phyloP scores from a whole-genome alignment of 2,329 filamentous ascomycete genomes.

The Fusarium caatingaense region DNA sequence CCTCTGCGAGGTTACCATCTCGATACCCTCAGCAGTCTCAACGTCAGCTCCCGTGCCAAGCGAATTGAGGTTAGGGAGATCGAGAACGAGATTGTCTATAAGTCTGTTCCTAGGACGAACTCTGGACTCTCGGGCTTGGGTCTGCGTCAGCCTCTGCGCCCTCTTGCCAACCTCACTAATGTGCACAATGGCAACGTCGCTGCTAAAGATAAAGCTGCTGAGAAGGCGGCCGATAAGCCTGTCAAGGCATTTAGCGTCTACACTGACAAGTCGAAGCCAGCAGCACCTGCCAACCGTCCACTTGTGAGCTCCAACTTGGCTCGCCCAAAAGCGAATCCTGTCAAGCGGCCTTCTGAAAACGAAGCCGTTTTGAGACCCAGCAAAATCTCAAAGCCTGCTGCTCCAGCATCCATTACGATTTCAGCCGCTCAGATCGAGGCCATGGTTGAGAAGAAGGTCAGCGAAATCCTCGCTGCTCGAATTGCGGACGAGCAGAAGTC shows the following conservation, averaged over 20 bases:
- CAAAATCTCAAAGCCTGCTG: slow-evolving; percentile 54
- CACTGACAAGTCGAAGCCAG: slow-evolving; percentile 73
- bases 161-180: slow-evolving; percentile 80
- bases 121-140: slow-evolving; percentile 52
- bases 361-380: slow-evolving; percentile 57
- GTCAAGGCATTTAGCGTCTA: slow-evolving; percentile 89
- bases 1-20: slow-evolving; percentile 93
- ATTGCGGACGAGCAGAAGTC: slow-evolving; percentile 59
- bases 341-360: slow-evolving; percentile 59
- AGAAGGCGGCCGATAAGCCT: slow-evolving; percentile 67
- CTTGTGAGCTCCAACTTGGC: slow-evolving; percentile 51
- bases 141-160: slow-evolving; percentile 80
- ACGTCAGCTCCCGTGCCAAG: slow-evolving; percentile 94
- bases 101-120: slow-evolving; percentile 72
- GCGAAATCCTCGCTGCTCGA: slow-evolving; percentile 86
- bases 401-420: slow-evolving; percentile 59
- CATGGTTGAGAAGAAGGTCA: slow-evolving; percentile 91
- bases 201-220: slow-evolving; percentile 52
- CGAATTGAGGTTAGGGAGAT: slow-evolving; percentile 96
- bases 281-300: slow-evolving; percentile 51
- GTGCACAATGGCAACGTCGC: slow-evolving; percentile 70
- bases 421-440: slow-evolving; percentile 85
- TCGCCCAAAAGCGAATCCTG: slow-evolving; percentile 47
- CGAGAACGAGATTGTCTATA: slow-evolving; percentile 93
- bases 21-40: slow-evolving; percentile 92